Conservation (phyloP, 208 protist species). For the Leishmania braziliensis region DNA sequence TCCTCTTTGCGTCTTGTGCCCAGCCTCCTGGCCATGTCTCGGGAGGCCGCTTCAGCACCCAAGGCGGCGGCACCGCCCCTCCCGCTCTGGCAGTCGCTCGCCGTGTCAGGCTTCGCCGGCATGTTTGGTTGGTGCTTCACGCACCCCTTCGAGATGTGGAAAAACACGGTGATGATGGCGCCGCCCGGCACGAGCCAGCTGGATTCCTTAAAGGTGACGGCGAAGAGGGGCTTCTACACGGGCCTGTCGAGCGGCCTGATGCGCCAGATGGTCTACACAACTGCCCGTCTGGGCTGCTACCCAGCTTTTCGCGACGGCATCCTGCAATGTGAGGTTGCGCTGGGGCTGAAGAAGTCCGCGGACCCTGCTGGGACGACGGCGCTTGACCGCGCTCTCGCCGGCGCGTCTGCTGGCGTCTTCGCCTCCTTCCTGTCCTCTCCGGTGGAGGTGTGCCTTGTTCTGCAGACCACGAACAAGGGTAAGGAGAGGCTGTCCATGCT, state of each 20-base stretch:
- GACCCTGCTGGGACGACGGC: conserved; percentile 58
- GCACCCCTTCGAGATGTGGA: conserved; percentile 94
- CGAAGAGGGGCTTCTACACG: conserved; percentile 79
- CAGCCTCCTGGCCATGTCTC: neutral
- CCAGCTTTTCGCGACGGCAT: conserved; percentile 88
- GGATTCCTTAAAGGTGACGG: conserved; percentile 45
- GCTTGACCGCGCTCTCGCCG: conserved; percentile 78
- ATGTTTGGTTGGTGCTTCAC: conserved; percentile 90
- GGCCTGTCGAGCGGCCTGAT: conserved; percentile 76
- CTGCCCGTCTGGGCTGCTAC: conserved; percentile 88
- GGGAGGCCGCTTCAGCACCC: neutral
- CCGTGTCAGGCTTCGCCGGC: conserved; percentile 79
- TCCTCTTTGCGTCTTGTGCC: neutral
- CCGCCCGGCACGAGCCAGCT: conserved; percentile 53
- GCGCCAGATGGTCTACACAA: conserved; percentile 93
- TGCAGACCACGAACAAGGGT: conserved; percentile 83
- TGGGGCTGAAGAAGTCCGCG: conserved; percentile 43
- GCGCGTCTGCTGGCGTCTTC: conserved; percentile 77
- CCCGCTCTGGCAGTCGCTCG: conserved; percentile 63
- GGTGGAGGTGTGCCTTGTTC: conserved; percentile 90
- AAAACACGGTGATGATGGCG: conserved; percentile 91
- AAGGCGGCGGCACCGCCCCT: conserved; percentile 33
- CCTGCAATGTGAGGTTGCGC: conserved; percentile 42
- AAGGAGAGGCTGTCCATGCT: conserved; percentile 63
- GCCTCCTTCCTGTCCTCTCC: conserved; percentile 88